These are phyloP conservation scores for Dactylonectria estremocensis DNA, from an alignment of 2,329 filamentous ascomycete genomes.

Conservation along the genomic window DNA sequence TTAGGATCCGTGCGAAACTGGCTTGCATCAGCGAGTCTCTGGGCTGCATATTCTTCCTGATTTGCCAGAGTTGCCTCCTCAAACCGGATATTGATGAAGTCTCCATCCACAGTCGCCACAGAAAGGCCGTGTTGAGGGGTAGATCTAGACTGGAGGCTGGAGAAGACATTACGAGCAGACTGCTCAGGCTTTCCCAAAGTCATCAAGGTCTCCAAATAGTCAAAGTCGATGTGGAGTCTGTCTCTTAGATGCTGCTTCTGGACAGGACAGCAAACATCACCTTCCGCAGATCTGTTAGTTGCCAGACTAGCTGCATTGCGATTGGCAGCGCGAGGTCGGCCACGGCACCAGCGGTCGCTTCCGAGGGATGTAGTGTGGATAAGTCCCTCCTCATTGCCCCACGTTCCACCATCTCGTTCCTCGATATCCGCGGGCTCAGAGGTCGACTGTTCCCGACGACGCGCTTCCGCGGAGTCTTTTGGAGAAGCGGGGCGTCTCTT, in stretches of 20 bases:
- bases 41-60: slow-evolving; percentile 54
- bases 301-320: slow-evolving; percentile 74
- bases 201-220: slow-evolving; percentile 96
- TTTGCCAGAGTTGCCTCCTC: slow-evolving; percentile 62
- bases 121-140: slow-evolving; percentile 53
- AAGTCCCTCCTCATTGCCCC: slow-evolving; percentile 63
- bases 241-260: slow-evolving; percentile 76
- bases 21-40: slow-evolving; percentile 66
- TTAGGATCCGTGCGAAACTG: too few relatives aligned
- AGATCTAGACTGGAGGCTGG: slow-evolving; percentile 59
- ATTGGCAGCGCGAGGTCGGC: slow-evolving; percentile 72
- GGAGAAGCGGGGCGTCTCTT: slow-evolving; percentile 83
- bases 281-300: slow-evolving; percentile 82
- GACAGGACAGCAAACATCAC: slow-evolving; percentile 92
- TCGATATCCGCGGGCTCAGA: too few relatives aligned
- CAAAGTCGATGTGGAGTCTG: slow-evolving; percentile 89
- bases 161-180: slow-evolving; percentile 65
- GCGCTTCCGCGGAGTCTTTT: slow-evolving; percentile 96
- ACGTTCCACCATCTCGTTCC: too few relatives aligned
- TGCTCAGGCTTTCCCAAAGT: too few relatives aligned
- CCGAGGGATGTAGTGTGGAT: slow-evolving; percentile 80
- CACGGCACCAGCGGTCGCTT: slow-evolving; percentile 73
- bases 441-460: slow-evolving; percentile 79
- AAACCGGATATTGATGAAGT: slow-evolving; percentile 68
- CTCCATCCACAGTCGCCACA: slow-evolving; percentile 69